phyloP scores from a whole-genome alignment of 176 grass and related monocot genomes.

The Stipa capillata region DNA sequence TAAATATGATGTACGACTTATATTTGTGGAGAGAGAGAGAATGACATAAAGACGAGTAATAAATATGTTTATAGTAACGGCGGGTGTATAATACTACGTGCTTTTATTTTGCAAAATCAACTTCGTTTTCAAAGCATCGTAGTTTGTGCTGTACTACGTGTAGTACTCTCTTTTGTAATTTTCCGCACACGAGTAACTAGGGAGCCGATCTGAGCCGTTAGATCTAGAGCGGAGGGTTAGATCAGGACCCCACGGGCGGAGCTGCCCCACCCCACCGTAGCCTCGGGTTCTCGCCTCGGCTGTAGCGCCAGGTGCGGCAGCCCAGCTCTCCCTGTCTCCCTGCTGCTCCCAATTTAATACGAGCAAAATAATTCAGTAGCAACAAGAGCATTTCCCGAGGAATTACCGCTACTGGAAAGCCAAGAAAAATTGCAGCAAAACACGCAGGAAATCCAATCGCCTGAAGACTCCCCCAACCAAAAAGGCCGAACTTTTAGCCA shows the following conservation, averaged over 20 bases:
- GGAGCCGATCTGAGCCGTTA: neutral
- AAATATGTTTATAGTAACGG: too few species aligned
- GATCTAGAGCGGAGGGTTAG: neutral
- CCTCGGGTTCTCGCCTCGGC: slow-evolving; percentile 15
- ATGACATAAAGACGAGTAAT: too few species aligned
- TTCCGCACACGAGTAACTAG: neutral
- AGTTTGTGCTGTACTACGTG: too few species aligned
- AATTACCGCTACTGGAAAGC: neutral
- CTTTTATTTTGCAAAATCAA: too few species aligned
- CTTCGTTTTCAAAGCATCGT: too few species aligned
- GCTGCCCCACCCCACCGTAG: neutral
- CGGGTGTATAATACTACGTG: too few species aligned
- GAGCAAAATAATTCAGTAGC: neutral
- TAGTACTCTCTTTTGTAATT: too few species aligned
- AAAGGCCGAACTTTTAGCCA: slow-evolving; percentile 17
- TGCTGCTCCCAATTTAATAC: slow-evolving; percentile 19
- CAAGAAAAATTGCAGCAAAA: neutral
- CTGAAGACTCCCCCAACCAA: neutral
- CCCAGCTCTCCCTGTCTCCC: neutral
- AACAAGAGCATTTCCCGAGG: neutral
- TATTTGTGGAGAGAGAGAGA: too few species aligned
- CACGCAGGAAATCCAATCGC: neutral
- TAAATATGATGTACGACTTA: too few species aligned
- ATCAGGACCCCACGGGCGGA: neutral
- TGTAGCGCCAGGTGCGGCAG: slow-evolving; percentile 10